Base-by-base conservation (phyloP, 2,329 filamentous ascomycete genomes). In the Pseudogymnoascus sp. region DNA sequence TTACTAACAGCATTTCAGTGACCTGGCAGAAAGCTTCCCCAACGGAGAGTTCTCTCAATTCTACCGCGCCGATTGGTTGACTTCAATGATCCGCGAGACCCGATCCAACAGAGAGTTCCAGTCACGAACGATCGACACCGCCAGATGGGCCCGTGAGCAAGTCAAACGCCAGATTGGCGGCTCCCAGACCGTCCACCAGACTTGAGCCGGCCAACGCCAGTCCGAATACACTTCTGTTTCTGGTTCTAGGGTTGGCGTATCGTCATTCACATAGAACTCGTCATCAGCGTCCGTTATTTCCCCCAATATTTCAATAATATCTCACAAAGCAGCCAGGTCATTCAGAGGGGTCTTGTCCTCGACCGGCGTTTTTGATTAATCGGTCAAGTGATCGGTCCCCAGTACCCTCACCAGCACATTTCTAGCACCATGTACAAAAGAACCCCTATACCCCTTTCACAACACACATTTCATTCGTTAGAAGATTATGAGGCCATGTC, bases 81-180 rank as follows among this genome's bases (percentile, higher is more conserved):
- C 88, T 26, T 78, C 82, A 29, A 88, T 99, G 81, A 93, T 97
- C 72, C 93, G 93, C 78, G 93, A 97, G 76, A 93, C 91, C 56
- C 90, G 93, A 72, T 84, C 86, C 64, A 97, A 95, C 81, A 88
- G 90, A 70, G 93, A 97, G 56, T 97, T 90, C 79, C 83, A 87
- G 70, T 73, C 84, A 29, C 89, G 93, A 67, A 99, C 95, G 3
- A 88, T 95, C 68, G 91, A 97, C 68, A 97, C 95, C 56, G 95
- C 95, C 73, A 89, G 93, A 71, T 99, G 95, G 95, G 93, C 95
- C 67, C 89, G 93, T 65, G 95, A 97, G 78, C 92, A 97, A 76
- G 93, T 97, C 75, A 97, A 97, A 83, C 89, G 91, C 71, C 95
- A 99, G 77, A 78, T 87, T 61, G 82, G 83, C 64, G 83, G 83